Conservation (phyloP, 345 rosid genomes). For the Moricandia moricandioides region DNA sequence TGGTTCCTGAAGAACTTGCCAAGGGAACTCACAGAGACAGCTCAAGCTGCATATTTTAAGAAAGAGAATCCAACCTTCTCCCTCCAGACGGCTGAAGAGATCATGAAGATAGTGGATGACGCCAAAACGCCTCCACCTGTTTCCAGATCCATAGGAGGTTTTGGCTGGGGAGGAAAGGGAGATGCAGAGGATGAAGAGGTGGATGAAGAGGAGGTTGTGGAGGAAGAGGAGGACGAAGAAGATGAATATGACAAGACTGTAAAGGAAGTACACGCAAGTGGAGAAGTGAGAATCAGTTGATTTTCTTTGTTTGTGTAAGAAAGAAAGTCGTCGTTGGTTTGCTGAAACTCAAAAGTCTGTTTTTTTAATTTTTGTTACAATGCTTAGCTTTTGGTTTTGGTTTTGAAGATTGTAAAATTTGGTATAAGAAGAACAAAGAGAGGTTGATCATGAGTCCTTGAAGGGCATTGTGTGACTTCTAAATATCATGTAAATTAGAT, state of each 20-base stretch:
- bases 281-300: conserved; percentile 53
- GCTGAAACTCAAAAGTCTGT: conserved; percentile 6
- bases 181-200: conserved; percentile 48
- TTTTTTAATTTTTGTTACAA: neutral
- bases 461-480: conserved; percentile 2
- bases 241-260: conserved; percentile 71
- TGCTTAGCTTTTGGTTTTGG: conserved; percentile 17
- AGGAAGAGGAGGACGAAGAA: conserved; percentile 62
- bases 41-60: conserved; percentile 61
- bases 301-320: conserved; percentile 8
- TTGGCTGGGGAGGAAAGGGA: conserved; percentile 56
- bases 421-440: conserved; percentile 26
- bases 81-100: conserved; percentile 67
- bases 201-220: conserved; percentile 51
- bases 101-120: conserved; percentile 67
- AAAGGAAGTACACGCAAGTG: conserved; percentile 76
- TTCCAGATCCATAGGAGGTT: conserved; percentile 61
- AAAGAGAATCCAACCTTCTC: conserved; percentile 69
- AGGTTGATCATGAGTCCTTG: conserved; percentile 10
- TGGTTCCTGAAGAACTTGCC: conserved; percentile 92
- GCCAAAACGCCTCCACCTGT: conserved; percentile 63
- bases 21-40: conserved; percentile 66
- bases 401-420: conserved; percentile 31
- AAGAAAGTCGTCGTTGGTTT: conserved; percentile 1
- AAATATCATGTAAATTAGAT: conserved; percentile 23